Evolutionary conservation across 1,284 basidiomycete genomes (phyloP).

Genomic region (Golubevia sp.): DNA sequence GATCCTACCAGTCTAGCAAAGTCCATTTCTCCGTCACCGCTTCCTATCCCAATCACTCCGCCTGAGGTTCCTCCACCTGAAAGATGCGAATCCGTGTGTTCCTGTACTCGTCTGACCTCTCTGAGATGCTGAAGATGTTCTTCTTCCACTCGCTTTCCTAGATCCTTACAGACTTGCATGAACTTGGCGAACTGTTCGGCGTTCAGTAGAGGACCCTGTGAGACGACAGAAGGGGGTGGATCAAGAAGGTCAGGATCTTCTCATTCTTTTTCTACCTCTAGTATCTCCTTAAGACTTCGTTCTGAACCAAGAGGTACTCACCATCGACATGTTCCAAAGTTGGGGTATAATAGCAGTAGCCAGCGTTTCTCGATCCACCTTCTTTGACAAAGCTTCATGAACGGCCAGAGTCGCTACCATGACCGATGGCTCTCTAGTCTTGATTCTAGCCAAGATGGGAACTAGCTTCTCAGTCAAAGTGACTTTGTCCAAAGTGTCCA

Average conservation of each 20-base stretch:
- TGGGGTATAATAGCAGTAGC: conserved; percentile 91
- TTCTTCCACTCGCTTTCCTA: conserved; percentile 77
- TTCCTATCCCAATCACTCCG: conserved; percentile 26
- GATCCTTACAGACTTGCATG: conserved; percentile 62
- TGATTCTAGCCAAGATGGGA: conserved; percentile 87
- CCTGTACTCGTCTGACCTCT: conserved; percentile 70
- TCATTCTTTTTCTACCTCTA: too few relatives aligned
- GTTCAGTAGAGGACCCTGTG: conserved; percentile 68
- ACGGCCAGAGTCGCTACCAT: conserved; percentile 80
- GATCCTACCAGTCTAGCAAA: conserved; percentile 52
- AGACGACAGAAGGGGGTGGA: conserved; percentile 6
- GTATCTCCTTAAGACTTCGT: too few relatives aligned
- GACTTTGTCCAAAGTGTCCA: conserved; percentile 89
- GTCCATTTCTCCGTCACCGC: conserved; percentile 41
- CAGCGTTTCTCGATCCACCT: conserved; percentile 91
- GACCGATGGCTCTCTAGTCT: conserved; percentile 73
- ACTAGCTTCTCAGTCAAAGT: conserved; percentile 94
- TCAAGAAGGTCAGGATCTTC: conserved; percentile 50
- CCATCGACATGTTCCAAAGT: conserved; percentile 94
- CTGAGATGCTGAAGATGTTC: conserved; percentile 82
- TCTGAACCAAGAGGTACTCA: conserved; percentile 66
- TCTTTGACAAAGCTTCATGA: conserved; percentile 93
- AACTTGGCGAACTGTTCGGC: conserved; percentile 79
- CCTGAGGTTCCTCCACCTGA: conserved; percentile 12
- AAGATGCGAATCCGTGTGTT: conserved; percentile 28